Evolutionary conservation across 371 early-diverging fungal genomes (phyloP), one percentile per base, ranked within the genome.

Genomic region (Mucor lusitanicus): DNA sequence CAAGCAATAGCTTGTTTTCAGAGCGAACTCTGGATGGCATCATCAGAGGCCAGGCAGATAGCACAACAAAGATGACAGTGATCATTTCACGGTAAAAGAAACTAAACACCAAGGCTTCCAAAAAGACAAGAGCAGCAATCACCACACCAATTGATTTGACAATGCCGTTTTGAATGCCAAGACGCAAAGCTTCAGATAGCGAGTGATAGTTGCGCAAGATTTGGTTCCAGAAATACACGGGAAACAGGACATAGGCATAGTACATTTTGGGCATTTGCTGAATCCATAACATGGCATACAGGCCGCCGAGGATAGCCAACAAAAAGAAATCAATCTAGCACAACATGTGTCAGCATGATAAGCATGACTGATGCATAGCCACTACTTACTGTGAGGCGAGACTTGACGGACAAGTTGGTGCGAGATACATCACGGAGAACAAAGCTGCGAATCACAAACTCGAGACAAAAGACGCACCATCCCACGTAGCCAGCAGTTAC

Each of bases 401-500:
- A 64, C 17, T 57, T 64, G 8, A 42, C 15, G n/a, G 65, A 58
- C 28, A 65, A 50, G 32, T 40, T 6, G 9, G 13, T 30, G 12
- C 27, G 23, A 30, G 27, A 19, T 15, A 50, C 25, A 19, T 40
- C 6, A 8, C 55, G 28, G n/a, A 74, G 44, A 0, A 81, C 73
- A 65, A 84, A 87, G 32, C 75, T 71, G 46, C 83, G 77, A 28
- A 91, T 63, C 12, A 94, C 90, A 75, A 90, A 94, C 50, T 90
- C 78, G 61, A 92, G 74, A 65, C 94, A 92, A 76, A 90, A 95
- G 0, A 84, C 65, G 68, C 97, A 95, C 97, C 98, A 97, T 30
- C 97, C 96, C 23, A 94, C 61, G 73, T 95, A 98, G n/a, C 98
- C 98, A 21, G 83, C 74, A 8, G 94, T 90, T 37, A 98, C 89